phyloP scores from a whole-genome alignment of 2,329 filamentous ascomycete genomes.

The Penicillium nordicum region DNA sequence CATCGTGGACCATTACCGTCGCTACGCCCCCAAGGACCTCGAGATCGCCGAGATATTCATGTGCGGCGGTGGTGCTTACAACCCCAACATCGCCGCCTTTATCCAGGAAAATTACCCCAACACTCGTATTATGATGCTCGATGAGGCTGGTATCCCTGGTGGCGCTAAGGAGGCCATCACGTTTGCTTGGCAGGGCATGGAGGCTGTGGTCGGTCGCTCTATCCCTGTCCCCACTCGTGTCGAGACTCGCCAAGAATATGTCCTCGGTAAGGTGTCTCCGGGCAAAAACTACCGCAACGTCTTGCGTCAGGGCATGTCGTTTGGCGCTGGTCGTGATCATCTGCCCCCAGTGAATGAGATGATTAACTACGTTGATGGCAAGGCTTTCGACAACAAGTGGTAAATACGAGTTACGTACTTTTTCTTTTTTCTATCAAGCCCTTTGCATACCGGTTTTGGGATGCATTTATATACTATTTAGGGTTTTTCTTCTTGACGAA shows the following conservation, averaged over 20 bases:
- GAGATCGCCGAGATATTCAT: slow-evolving; percentile 58
- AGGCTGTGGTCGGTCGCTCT: slow-evolving; percentile 54
- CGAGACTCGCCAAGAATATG: slow-evolving; percentile 51
- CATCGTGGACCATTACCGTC: slow-evolving; percentile 45
- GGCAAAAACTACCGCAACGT: slow-evolving; percentile 55
- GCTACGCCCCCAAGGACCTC: slow-evolving; percentile 47
- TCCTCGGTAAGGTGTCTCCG: slow-evolving; percentile 55
- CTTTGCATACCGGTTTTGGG: neutral
- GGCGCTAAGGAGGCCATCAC: slow-evolving; percentile 59
- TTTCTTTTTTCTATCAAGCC: neutral
- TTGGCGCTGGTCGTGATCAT: slow-evolving; percentile 46
- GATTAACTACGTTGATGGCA: slow-evolving; percentile 50
- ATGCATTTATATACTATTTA: neutral
- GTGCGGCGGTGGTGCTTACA: slow-evolving; percentile 58
- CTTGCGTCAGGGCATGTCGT: slow-evolving; percentile 52
- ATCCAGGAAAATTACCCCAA: slow-evolving; percentile 51
- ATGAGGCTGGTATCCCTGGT: slow-evolving; percentile 56
- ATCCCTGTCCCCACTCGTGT: slow-evolving; percentile 55
- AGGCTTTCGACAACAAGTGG: slow-evolving; percentile 49
- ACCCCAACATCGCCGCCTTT: slow-evolving; percentile 55
- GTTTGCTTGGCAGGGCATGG: slow-evolving; percentile 61
- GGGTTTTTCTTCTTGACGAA: neutral
- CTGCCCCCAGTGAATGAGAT: slow-evolving; percentile 50
- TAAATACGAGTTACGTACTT: slow-evolving; percentile 10
- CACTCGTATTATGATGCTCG: slow-evolving; percentile 53